phyloP scores from a whole-genome alignment of 108 stramenopile genomes.

The Aureococcus anophagefferens region DNA sequence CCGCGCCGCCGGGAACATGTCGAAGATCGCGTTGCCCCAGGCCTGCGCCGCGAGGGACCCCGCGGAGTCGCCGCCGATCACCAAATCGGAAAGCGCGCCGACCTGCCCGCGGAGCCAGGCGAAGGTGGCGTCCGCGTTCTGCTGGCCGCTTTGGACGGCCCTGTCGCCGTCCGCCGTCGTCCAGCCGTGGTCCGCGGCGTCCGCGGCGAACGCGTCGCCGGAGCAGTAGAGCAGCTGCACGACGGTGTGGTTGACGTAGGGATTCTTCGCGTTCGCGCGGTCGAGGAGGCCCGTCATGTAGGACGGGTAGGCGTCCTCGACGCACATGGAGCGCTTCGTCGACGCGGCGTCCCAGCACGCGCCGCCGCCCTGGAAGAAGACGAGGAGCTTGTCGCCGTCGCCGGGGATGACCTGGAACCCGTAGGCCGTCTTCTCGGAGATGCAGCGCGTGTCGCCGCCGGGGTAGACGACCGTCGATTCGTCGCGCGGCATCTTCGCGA shows the following conservation, averaged over 20 bases:
- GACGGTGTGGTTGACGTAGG: slow-evolving; percentile 4
- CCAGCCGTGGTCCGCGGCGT: slow-evolving; percentile 4
- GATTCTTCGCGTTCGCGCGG: not conserved
- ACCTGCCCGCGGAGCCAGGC: too few relatives aligned
- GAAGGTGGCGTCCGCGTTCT: too few relatives aligned
- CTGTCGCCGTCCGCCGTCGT: not conserved
- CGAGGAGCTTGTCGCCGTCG: slow-evolving; percentile 17
- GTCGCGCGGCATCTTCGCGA: not conserved
- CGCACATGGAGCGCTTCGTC: slow-evolving; percentile 15
- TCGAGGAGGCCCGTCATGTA: too few relatives aligned
- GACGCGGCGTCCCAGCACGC: slow-evolving; percentile 22
- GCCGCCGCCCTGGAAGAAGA: slow-evolving; percentile 31
- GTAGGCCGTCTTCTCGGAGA: slow-evolving; percentile 12
- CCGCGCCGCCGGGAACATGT: too few relatives aligned
- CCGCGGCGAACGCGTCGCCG: slow-evolving; percentile 4
- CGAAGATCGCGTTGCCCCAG: too few relatives aligned
- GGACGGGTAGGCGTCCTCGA: not conserved
- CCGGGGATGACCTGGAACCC: slow-evolving; percentile 28
- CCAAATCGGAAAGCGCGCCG: too few relatives aligned
- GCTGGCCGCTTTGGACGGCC: too few relatives aligned
- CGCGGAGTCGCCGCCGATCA: too few relatives aligned
- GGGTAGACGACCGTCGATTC: slow-evolving; percentile 6
- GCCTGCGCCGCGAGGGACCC: too few relatives aligned
- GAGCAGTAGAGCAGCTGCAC: slow-evolving; percentile 8
- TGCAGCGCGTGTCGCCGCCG: slow-evolving; percentile 25